Evolutionary conservation across 2,329 filamentous ascomycete genomes (phyloP).

Genomic region (Dryadomyces quercivorus): DNA sequence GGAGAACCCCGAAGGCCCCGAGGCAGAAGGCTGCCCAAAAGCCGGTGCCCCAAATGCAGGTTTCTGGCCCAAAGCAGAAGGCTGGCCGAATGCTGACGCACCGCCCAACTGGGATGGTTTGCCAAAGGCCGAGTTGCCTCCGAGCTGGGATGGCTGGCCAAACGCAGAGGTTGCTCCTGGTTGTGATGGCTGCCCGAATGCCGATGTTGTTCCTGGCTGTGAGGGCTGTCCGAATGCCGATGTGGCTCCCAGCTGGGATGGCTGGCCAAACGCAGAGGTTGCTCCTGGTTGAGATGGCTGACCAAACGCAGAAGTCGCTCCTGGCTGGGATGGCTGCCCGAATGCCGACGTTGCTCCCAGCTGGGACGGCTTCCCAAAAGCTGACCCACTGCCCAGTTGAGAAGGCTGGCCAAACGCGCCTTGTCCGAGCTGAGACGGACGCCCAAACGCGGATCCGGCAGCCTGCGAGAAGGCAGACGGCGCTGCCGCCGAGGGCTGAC

Average conservation of each 20-base stretch:
- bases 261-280: constrained; percentile 23
- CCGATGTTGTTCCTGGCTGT: constrained; percentile 12
- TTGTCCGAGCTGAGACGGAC: constrained; percentile 17
- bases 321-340: constrained; percentile 21
- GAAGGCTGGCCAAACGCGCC: constrained; percentile 20
- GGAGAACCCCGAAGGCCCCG: constrained; percentile 13
- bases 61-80: constrained; percentile 12
- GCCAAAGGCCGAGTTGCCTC: constrained; percentile 15
- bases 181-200: constrained; percentile 20
- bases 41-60: constrained; percentile 17
- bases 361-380: constrained; percentile 26
- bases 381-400: constrained; percentile 16
- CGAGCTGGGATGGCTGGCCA: constrained; percentile 22
- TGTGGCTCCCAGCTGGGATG: constrained; percentile 18
- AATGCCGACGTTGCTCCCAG: constrained; percentile 19
- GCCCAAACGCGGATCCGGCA: constrained; percentile 17
- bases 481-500: constrained; percentile 29
- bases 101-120: constrained; percentile 18
- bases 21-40: constrained; percentile 22
- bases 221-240: constrained; percentile 26
- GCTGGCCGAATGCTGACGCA: constrained; percentile 8
- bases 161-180: constrained; percentile 18
- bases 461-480: constrained; percentile 20
- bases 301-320: constrained; percentile 16
- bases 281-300: constrained; percentile 16